phyloP scores from a whole-genome alignment of 2,329 filamentous ascomycete genomes.

The Botrytis byssoidea region DNA sequence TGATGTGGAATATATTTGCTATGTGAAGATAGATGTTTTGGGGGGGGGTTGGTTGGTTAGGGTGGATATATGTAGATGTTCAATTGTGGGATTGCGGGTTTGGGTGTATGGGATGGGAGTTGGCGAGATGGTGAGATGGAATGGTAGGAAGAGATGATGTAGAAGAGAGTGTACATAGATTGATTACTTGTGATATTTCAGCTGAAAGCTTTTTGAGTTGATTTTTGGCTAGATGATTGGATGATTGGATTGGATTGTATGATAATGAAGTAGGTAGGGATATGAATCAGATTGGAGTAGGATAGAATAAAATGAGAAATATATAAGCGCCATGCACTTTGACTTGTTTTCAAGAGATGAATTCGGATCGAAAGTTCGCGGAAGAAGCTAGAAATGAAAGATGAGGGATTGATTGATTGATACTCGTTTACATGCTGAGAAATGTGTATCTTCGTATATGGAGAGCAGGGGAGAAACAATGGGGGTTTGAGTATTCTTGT shows the following conservation, averaged over 20 bases:
- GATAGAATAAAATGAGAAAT: neutral
- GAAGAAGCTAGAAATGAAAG: neutral
- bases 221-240: too few relatives aligned
- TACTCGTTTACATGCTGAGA: too few relatives aligned
- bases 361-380: fast-evolving
- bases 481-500: too few relatives aligned
- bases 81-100: neutral
- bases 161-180: neutral
- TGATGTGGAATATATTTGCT: neutral
- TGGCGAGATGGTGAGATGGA: too few relatives aligned
- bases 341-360: neutral
- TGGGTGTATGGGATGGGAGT: neutral
- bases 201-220: too few relatives aligned
- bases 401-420: too few relatives aligned
- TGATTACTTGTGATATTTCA: neutral
- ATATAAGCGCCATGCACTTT: neutral
- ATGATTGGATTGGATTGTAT: too few relatives aligned
- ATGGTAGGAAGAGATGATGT: neutral
- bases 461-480: too few relatives aligned
- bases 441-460: too few relatives aligned
- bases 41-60: neutral
- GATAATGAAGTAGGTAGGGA: too few relatives aligned
- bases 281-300: too few relatives aligned
- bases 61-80: neutral
- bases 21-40: too few relatives aligned